These are phyloP conservation scores for Chytridium lagenaria DNA, from an alignment of 371 early-diverging fungal genomes.

Conservation along the genomic window DNA sequence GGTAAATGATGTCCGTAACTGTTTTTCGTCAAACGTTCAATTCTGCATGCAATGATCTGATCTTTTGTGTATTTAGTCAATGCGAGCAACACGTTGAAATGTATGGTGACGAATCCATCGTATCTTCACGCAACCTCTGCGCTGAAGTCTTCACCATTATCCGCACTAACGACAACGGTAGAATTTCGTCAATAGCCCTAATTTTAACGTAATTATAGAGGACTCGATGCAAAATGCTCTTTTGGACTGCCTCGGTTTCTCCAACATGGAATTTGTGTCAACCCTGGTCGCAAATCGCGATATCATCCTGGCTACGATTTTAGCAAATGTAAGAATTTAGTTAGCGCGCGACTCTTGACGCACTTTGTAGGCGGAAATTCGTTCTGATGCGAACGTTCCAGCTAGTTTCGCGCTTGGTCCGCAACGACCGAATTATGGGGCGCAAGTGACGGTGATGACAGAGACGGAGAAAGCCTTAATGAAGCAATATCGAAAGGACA, in stretches of 20 bases:
- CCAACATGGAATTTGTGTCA: constrained; percentile 50
- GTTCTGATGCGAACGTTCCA: neutral
- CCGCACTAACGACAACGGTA: constrained; percentile 32
- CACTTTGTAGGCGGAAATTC: neutral
- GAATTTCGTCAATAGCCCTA: neutral
- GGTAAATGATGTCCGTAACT: constrained; percentile 21
- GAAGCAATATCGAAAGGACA: constrained; percentile 73
- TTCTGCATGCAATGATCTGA: neutral
- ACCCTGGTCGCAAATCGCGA: constrained; percentile 39
- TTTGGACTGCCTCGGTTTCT: constrained; percentile 52
- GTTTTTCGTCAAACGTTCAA: no score
- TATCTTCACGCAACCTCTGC: constrained; percentile 47
- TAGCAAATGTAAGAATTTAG: constrained; percentile 34
- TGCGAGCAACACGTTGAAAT: constrained; percentile 41
- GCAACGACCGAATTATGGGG: constrained; percentile 58
- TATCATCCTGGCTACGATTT: constrained; percentile 44
- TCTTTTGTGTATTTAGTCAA: constrained; percentile 26
- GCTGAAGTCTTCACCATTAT: constrained; percentile 53
- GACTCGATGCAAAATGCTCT: constrained; percentile 49
- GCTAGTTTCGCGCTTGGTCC: neutral
- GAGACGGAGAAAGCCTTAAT: constrained; percentile 69
- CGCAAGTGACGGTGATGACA: constrained; percentile 74
- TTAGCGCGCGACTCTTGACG: neutral
- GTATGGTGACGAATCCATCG: constrained; percentile 24
- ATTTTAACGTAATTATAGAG: constrained; percentile 29